These are phyloP conservation scores for Phytopythium vexans DNA, from an alignment of 352 stramenopile genomes.

Conservation along the genomic window DNA sequence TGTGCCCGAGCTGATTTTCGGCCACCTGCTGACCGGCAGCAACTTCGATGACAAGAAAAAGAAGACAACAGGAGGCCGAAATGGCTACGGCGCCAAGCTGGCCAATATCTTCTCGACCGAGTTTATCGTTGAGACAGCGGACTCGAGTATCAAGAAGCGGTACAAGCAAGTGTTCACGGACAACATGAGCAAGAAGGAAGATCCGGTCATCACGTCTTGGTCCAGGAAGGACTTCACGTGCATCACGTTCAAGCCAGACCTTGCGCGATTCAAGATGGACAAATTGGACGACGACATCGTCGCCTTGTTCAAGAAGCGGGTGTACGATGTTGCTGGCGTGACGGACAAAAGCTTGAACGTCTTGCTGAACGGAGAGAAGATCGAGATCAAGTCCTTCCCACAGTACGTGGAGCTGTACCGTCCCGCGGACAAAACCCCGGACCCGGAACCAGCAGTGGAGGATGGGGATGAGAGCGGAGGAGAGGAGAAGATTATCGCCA, in stretches of 20 bases:
- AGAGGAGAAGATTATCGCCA: constrained; percentile 20
- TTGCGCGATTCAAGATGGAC: constrained; percentile 91
- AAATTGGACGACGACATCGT: constrained; percentile 93
- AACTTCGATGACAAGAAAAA: constrained; percentile 99
- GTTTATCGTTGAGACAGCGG: constrained; percentile 98
- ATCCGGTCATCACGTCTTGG: constrained; percentile 85
- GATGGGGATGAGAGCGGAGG: constrained; percentile 27
- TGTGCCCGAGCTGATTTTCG: constrained; percentile 97
- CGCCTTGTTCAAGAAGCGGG: constrained; percentile 94
- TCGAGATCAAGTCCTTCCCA: constrained; percentile 92
- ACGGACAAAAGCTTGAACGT: constrained; percentile 91
- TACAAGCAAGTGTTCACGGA: constrained; percentile 91
- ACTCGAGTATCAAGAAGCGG: constrained; percentile 89
- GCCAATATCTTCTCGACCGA: constrained; percentile 99
- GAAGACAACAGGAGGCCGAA: constrained; percentile 92
- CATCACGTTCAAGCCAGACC: constrained; percentile 96
- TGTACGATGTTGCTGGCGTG: constrained; percentile 96
- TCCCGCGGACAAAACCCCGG: constrained; percentile 21
- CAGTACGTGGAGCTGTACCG: constrained; percentile 93
- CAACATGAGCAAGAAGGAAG: constrained; percentile 94
- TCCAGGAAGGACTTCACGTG: constrained; percentile 91
- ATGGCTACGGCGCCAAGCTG: constrained; percentile 98
- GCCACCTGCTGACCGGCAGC: constrained; percentile 95
- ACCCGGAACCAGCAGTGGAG: constrained; percentile 22
- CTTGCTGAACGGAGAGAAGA: constrained; percentile 92